Base-by-base conservation (phyloP, 345 rosid genomes). In the Acer saccharum region DNA sequence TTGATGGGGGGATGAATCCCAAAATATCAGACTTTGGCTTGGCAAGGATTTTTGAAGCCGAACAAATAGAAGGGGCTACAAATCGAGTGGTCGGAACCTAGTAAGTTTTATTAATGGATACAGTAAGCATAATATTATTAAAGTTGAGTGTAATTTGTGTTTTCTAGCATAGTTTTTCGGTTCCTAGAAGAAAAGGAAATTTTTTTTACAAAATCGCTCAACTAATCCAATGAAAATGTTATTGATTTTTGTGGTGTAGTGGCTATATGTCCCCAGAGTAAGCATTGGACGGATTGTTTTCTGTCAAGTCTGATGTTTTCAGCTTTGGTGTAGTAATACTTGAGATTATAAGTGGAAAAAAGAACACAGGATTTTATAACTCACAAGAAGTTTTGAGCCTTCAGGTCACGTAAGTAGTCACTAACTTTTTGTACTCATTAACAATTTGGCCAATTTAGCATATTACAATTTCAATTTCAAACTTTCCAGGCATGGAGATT, bases 1-100 rank as follows among this genome's bases (percentile, higher is more conserved):
- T 92, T 57, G 98, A 93, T 44, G 90, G 67, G 6, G 91, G 87
- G 73, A 88, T 91, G 95, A 87, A 86, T 64, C 93, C 94, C 18
- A 93, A 90, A 77, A 92, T 90, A 32, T 93, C 91, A 0, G 95
- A 93, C 77, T 89, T 93, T 76, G 91, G 97, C 7, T 77, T 90
- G 85, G 90, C 93, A 55, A 87, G 87, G 79, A 90, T 90, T 14
- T 91, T 92, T 63, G 88, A 86, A 35, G 88, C 83, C 57, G 86
- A 87, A 61, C 80, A 83, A 79, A 85, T 82, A 21, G 85, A 83
- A n/a, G 91, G 81, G 58, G 81, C 78, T 80, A 93, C 97, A 32
- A 80, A 78, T 32, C 79, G 89, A 77, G 89, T 92, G 14, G 90
- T 89, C 0, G 93, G 97, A 78, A 94, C 98, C 35, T 90, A 87